Percentiles rank a stretch among this genome's conserved stretches.
phyloP scores from a whole-genome alignment of 2,329 filamentous ascomycete species.

The Bipolaris sorokiniana region DNA sequence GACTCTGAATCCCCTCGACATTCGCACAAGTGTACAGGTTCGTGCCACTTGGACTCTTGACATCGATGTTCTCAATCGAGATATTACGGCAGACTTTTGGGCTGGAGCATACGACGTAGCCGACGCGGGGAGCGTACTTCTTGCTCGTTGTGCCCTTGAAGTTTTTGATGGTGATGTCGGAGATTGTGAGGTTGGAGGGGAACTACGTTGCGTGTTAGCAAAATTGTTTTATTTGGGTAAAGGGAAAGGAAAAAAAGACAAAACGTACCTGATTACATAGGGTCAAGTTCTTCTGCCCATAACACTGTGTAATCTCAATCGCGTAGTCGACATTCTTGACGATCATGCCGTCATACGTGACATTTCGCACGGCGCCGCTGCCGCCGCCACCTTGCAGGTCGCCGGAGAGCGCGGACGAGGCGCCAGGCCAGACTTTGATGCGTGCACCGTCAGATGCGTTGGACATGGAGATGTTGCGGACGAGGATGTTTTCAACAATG shows the following conservation, averaged over 20 bases:
- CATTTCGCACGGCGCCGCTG: conserved; percentile 66
- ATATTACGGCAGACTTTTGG: conserved; percentile 59
- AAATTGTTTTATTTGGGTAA: too few relatives aligned
- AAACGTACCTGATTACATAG: conserved; percentile 58
- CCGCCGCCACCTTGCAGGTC: conserved; percentile 72
- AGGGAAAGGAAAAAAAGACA: too few relatives aligned
- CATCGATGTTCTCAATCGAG: conserved; percentile 49
- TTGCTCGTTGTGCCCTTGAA: conserved; percentile 61
- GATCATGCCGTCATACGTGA: conserved; percentile 69
- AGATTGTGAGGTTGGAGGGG: conserved; percentile 63
- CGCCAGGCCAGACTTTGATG: conserved; percentile 76
- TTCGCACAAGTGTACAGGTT: conserved; percentile 55
- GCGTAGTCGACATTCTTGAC: conserved; percentile 69
- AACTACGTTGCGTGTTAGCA: conserved; percentile 35
- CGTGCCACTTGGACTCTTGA: conserved; percentile 56
- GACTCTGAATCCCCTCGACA: conserved; percentile 36
- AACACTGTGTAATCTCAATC: conserved; percentile 70
- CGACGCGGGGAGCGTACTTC: conserved; percentile 51
- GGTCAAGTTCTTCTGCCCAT: conserved; percentile 66
- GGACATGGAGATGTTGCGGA: conserved; percentile 48
- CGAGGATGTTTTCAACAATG: conserved; percentile 71
- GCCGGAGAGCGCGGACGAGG: conserved; percentile 60
- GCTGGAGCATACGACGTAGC: conserved; percentile 54
- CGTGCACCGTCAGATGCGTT: conserved; percentile 66
- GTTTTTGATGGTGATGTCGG: conserved; percentile 62